A percentile compares a stretch with the other conserved stretches of the same genome.
Evolutionary conservation across 2,329 filamentous ascomycete genomes (phyloP).

Genomic region (Aspergillus sclerotialis): DNA sequence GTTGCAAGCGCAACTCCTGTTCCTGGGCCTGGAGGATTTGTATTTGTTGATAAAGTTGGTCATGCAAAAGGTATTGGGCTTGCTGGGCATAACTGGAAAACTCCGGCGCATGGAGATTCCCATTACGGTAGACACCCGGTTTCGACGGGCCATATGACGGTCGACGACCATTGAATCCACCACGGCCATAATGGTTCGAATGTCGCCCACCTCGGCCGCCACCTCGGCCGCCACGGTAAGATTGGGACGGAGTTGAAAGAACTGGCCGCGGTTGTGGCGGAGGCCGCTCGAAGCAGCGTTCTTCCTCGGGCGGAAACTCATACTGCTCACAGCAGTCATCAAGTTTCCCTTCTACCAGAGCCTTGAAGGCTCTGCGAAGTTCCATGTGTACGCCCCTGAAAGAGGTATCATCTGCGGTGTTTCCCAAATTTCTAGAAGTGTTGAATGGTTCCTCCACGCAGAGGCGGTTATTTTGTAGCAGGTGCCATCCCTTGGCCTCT

Average conservation of each 20-base stretch:
- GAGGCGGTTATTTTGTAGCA: conserved; percentile 70
- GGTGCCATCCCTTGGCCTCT: conserved; percentile 81
- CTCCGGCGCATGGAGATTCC: conserved; percentile 31
- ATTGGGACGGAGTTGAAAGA: conserved; percentile 36
- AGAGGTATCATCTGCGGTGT: conserved; percentile 91
- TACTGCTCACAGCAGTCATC: conserved; percentile 81
- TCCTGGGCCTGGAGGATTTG: conserved; percentile 45
- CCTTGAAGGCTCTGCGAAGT: conserved; percentile 77
- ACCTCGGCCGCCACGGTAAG: conserved; percentile 44
- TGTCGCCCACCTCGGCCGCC: conserved; percentile 45
- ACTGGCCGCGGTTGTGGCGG: conserved; percentile 50
- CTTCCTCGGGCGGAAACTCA: conserved; percentile 77
- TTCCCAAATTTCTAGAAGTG: conserved; percentile 77
- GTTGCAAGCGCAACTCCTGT: conserved; percentile 41
- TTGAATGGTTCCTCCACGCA: conserved; percentile 98
- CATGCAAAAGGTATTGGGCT: conserved; percentile 42
- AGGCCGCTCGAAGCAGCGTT: conserved; percentile 50
- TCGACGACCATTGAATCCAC: conserved; percentile 43
- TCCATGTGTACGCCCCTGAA: conserved; percentile 88
- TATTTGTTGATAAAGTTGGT: conserved; percentile 44
- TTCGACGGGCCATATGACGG: conserved; percentile 51
- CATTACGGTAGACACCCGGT: conserved; percentile 30
- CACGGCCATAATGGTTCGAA: conserved; percentile 42
- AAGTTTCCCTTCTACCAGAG: conserved; percentile 71
- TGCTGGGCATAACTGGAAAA: conserved; percentile 38